Evolutionary conservation across 164 flowering plant genomes (phyloP), one percentile per base, ranked within the genome.

Genomic region (Buxus sempervirens): DNA sequence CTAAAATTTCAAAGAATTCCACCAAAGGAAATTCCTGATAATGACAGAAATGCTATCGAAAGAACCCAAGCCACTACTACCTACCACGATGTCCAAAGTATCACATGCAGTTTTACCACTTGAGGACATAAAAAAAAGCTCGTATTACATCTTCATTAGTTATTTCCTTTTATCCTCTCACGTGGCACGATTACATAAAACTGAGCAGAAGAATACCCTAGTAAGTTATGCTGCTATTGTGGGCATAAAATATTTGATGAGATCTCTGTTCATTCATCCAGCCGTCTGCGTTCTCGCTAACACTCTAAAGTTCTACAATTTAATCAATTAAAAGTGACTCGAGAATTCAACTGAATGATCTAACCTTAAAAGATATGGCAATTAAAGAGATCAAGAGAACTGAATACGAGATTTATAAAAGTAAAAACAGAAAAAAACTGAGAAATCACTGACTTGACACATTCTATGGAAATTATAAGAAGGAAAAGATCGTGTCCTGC

Each of bases 31-130:
- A 66, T 36, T 38, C 36, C 18, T 8, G 59, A 66, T 20, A 66
- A 57, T 38, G 38, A 66, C 62, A 57, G 23, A 24, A 54, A 23
- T 10, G 21, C 32, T 42, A 16, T 41, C 9, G 0, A 38, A 7
- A 36, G 36, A 66, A 55, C 25, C 48, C 32, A 51, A 64, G 20
- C 19, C 56, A 25, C 28, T 19, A 12, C 51, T 19, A 58, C 23
- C 69, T 24, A 57, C 53, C 69, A 65, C 22, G 21, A 41, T 18
- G 60, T 57, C 25, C 28, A 67, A 67, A 58, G 51, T 1, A 55
- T 55, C 25, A 55, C 21, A 21, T 23, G 26, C 58, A 23, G 21
- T 24, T 55, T 24, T 21, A 55, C 14, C 22, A 14, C 58, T 22
- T 19, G 26, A 55, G 58, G 22, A 55, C 26, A 15, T 21, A 5